Conservation (phyloP, 2,329 filamentous ascomycete species). For the Berkeleyomyces basicola region DNA sequence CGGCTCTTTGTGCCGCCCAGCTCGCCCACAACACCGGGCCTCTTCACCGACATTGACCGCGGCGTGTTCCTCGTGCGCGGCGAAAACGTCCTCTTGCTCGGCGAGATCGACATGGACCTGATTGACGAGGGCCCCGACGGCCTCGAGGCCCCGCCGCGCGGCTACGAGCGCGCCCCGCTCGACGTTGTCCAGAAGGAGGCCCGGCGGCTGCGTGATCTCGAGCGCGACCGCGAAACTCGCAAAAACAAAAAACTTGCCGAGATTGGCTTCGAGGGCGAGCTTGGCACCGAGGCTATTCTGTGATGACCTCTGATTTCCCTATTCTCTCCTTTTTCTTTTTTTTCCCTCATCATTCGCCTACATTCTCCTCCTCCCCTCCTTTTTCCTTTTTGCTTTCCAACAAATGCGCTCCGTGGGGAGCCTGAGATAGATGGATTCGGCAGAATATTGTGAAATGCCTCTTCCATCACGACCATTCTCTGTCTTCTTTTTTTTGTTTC, state of each 20-base stretch:
- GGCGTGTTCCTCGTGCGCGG: slow-evolving; percentile 86
- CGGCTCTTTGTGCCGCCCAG: slow-evolving; percentile 52
- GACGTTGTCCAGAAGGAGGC: slow-evolving; percentile 56
- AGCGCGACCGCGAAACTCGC: slow-evolving; percentile 58
- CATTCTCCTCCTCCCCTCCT: slow-evolving; percentile 11
- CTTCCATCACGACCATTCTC: not conserved
- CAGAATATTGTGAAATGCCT: slow-evolving; percentile 52
- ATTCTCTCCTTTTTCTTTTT: slow-evolving; percentile 4
- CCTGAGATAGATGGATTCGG: slow-evolving; percentile 21
- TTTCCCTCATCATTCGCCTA: slow-evolving; percentile 9
- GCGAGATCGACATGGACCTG: slow-evolving; percentile 91
- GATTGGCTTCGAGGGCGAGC: slow-evolving; percentile 75
- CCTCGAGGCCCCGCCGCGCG: slow-evolving; percentile 50
- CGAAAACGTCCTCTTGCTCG: slow-evolving; percentile 90
- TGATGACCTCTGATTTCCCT: not conserved
- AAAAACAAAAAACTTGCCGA: slow-evolving; percentile 54
- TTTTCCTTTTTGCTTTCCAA: slow-evolving; percentile 5
- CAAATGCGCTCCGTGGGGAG: not conserved
- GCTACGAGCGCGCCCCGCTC: slow-evolving; percentile 48
- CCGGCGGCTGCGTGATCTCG: slow-evolving; percentile 50
- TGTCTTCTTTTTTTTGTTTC: not conserved
- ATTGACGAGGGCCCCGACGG: slow-evolving; percentile 68
- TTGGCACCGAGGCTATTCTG: not conserved
- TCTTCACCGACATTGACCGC: slow-evolving; percentile 72
- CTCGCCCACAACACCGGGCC: slow-evolving; percentile 26